phyloP scores from a whole-genome alignment of 1,139 yeast genomes.

The Pichia sp. region DNA sequence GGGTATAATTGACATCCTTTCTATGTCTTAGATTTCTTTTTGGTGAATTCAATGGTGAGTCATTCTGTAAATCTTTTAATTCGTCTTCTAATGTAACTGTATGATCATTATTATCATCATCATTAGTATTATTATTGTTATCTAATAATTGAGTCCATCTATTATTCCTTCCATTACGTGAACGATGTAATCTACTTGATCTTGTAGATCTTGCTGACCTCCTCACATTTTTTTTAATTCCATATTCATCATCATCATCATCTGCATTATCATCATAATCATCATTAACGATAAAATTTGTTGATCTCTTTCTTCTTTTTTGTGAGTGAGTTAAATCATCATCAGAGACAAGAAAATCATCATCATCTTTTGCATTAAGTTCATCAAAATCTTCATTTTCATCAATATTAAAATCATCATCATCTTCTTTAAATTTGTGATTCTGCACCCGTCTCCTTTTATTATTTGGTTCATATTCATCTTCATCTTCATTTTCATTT shows the following conservation, averaged over 20 bases:
- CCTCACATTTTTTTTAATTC: background rate
- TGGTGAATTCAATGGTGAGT: slow-evolving; percentile 43
- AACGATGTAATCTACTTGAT: no score
- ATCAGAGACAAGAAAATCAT: slow-evolving; percentile 18
- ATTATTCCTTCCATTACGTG: background rate
- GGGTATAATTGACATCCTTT: slow-evolving; percentile 71
- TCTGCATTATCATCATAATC: slow-evolving; percentile 21
- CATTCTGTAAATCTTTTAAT: slow-evolving; percentile 37
- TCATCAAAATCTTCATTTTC: slow-evolving; percentile 19
- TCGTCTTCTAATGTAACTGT: slow-evolving; percentile 27
- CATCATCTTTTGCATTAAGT: slow-evolving; percentile 11
- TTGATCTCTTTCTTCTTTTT: slow-evolving; percentile 18
- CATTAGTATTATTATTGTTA: background rate
- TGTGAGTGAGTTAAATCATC: slow-evolving; percentile 15
- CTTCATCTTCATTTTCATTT: slow-evolving; percentile 21
- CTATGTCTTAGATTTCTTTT: slow-evolving; percentile 62
- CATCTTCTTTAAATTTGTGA: slow-evolving; percentile 16
- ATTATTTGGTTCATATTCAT: slow-evolving; percentile 10
- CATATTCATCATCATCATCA: slow-evolving; percentile 18
- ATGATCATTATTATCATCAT: background rate
- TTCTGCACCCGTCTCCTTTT: slow-evolving; percentile 13
- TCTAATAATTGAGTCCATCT: slow-evolving; percentile 4
- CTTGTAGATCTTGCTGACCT: no score
- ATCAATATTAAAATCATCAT: slow-evolving; percentile 23
- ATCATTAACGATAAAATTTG: slow-evolving; percentile 25